Conservation (phyloP, 108 stramenopile genomes). For the Pseudonitzschia multistriata region DNA sequence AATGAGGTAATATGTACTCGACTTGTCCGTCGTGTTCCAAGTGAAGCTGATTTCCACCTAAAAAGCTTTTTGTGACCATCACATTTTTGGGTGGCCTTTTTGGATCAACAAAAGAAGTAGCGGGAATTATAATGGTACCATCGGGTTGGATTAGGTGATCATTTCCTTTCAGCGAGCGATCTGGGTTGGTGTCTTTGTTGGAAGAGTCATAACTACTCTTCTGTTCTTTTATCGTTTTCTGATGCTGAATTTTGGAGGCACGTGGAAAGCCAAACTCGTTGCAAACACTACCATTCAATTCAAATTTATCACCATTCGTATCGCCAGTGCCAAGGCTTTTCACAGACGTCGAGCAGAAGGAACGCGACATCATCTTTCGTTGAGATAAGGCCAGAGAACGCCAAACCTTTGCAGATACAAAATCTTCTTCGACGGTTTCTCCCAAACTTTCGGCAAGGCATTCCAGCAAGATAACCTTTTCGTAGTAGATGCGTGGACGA, state of each 20-base stretch:
- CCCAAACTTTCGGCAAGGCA: conserved; percentile 40
- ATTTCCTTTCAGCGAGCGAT: not conserved
- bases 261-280: not conserved
- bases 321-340: not conserved
- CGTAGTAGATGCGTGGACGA: conserved; percentile 18
- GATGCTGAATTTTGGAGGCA: not conserved
- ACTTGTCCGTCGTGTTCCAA: conserved; percentile 16
- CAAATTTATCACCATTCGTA: not conserved
- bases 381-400: conserved; percentile 35
- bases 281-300: not conserved
- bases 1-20: conserved; percentile 25
- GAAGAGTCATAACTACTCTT: not conserved
- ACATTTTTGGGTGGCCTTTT: conserved; percentile 18
- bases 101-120: conserved; percentile 28
- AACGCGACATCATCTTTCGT: conserved; percentile 20
- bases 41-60: conserved; percentile 38
- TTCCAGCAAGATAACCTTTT: conserved; percentile 21
- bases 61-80: conserved; percentile 25
- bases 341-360: not conserved
- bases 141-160: not conserved
- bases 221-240: not conserved
- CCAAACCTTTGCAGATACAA: conserved; percentile 30
- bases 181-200: not conserved
- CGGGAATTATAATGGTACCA: conserved; percentile 30
- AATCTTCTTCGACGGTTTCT: conserved; percentile 22